Percentiles rank a stretch among this genome's conserved stretches.
Conservation (phyloP, 306 rosid species). For the Spatholobus suberectus region DNA sequence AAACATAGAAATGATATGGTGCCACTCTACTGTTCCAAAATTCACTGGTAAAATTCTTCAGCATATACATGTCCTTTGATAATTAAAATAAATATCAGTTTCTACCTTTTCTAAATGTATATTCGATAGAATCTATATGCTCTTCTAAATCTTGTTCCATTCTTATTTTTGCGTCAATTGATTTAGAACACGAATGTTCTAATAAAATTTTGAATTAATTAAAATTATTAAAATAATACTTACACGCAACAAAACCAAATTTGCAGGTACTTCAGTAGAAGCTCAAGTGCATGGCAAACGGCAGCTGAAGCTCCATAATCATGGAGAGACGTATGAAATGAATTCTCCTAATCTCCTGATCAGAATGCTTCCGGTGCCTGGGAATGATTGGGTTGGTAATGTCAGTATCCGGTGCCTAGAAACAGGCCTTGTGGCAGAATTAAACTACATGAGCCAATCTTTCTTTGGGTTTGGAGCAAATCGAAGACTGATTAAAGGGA, state of each 20-base stretch:
- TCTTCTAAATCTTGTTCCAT: too few species aligned
- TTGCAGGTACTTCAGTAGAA: constrained; percentile 73
- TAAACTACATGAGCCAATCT: constrained; percentile 50
- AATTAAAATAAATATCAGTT: neutral
- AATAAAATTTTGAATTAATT: neutral
- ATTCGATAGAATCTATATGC: too few species aligned
- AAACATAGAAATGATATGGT: constrained; percentile 62
- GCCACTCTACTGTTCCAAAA: constrained; percentile 58
- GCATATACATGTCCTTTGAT: neutral
- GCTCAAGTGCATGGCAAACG: constrained; percentile 58
- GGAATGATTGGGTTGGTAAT: constrained; percentile 67
- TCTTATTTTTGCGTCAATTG: neutral
- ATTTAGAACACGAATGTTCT: too few species aligned
- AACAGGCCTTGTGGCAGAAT: constrained; percentile 65
- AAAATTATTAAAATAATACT: too few species aligned
- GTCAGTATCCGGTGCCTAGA: constrained; percentile 55
- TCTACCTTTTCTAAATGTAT: neutral
- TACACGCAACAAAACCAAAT: neutral
- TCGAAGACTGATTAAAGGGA: constrained; percentile 64
- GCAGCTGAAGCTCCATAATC: constrained; percentile 58
- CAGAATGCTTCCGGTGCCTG: constrained; percentile 61
- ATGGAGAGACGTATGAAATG: constrained; percentile 73
- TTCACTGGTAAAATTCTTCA: constrained; percentile 56
- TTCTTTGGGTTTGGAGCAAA: constrained; percentile 50
- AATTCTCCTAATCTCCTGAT: constrained; percentile 56